A percentile compares a stretch with the other conserved stretches of the same genome.
Evolutionary conservation across 352 stramenopile genomes (phyloP).

Genomic region (Globisporangium paddicum): DNA sequence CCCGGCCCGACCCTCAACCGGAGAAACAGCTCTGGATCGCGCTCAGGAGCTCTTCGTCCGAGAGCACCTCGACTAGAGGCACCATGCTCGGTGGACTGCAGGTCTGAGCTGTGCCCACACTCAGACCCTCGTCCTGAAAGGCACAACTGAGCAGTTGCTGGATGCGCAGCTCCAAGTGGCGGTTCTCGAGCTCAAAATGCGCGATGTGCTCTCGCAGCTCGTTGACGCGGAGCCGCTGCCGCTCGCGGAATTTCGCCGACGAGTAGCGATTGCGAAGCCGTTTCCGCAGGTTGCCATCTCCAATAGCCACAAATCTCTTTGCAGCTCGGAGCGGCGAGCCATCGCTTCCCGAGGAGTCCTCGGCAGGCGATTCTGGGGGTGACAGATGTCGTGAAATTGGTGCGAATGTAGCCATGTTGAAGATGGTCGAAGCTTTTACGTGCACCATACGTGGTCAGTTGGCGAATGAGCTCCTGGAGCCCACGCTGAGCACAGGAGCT

Average conservation of each 20-base stretch:
- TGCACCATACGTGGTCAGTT: not conserved
- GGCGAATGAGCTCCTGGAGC: not conserved
- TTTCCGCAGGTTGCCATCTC: not conserved
- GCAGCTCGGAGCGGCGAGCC: not conserved
- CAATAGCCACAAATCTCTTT: not conserved
- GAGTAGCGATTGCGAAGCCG: constrained; percentile 1
- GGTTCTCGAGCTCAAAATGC: constrained; percentile 1
- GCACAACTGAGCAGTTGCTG: not conserved
- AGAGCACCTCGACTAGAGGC: not conserved
- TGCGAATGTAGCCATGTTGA: not conserved
- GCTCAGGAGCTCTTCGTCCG: constrained; percentile 3
- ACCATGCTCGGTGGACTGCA: not conserved
- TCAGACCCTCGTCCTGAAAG: not conserved
- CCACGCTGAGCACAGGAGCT: not conserved
- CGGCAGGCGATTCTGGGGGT: not conserved
- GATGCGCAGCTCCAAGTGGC: not conserved
- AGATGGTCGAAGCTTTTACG: too few species aligned
- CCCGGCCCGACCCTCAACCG: too few species aligned
- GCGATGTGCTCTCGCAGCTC: constrained; percentile 2
- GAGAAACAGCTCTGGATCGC: not conserved
- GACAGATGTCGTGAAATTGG: not conserved
- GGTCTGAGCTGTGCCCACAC: not conserved
- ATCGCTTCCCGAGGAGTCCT: not conserved
- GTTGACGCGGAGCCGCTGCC: not conserved
- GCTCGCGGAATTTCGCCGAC: constrained; percentile 1